Evolutionary conservation across 768 basidiomycete species (phyloP).

Genomic region (Suillus luteus): DNA sequence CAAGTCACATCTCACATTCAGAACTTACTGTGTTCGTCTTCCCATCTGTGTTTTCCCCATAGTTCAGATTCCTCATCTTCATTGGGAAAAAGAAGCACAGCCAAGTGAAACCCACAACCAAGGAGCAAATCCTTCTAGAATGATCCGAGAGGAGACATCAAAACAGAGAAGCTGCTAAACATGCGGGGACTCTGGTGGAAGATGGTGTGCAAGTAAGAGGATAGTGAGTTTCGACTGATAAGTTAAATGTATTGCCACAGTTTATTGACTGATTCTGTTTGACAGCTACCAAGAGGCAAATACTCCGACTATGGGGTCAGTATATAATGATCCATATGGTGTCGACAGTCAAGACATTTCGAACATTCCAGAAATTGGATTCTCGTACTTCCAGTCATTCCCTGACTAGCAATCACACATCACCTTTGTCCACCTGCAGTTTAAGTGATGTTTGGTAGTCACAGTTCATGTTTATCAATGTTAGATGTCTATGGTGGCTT

Average conservation of each 20-base stretch:
- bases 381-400: conserved; percentile 64
- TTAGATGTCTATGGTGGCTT: too few relatives aligned
- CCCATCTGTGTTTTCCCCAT: too few relatives aligned
- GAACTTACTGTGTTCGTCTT: too few relatives aligned
- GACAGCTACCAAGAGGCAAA: conserved; percentile 51
- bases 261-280: conserved; percentile 12
- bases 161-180: conserved; percentile 38
- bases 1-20: too few relatives aligned
- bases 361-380: conserved; percentile 57
- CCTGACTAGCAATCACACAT: conserved; percentile 65
- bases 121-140: conserved; percentile 47
- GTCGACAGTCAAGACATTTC: conserved; percentile 69
- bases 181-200: conserved; percentile 32
- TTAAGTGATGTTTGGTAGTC: too few relatives aligned
- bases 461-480: too few relatives aligned
- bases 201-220: conserved; percentile 57
- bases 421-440: too few relatives aligned
- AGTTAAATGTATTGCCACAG: conserved; percentile 16
- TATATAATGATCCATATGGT: conserved; percentile 63
- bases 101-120: conserved; percentile 44
- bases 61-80: too few relatives aligned
- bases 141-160: conserved; percentile 51
- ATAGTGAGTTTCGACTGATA: conserved; percentile 59
- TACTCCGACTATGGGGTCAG: conserved; percentile 45
- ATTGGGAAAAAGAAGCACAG: conserved; percentile 39